Evolutionary conservation across 805 yeast genomes (phyloP).

Genomic region (Candida bentonensis): DNA sequence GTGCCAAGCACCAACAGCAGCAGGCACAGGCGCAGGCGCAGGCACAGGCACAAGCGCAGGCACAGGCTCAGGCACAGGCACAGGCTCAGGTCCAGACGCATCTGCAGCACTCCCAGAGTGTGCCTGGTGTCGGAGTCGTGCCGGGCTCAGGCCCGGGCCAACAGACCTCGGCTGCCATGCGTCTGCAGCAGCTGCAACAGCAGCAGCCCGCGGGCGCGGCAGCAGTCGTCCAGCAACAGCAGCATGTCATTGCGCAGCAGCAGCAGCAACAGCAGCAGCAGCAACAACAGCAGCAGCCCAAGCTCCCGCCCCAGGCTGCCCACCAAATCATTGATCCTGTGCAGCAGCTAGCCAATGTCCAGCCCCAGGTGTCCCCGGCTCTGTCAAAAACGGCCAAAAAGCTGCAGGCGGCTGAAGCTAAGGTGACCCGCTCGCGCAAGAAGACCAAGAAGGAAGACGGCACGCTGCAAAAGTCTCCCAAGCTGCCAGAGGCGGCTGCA

Average conservation of each 20-base stretch:
- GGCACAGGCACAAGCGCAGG: no score
- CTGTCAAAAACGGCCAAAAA: not conserved
- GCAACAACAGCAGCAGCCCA: not conserved
- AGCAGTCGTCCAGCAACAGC: no score
- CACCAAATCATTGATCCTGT: no score
- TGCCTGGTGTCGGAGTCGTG: not conserved
- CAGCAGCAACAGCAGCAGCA: slow-evolving; percentile 2
- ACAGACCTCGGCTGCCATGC: not conserved
- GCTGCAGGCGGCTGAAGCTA: slow-evolving; percentile 1
- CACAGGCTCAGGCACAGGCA: no score
- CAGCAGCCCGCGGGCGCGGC: no score
- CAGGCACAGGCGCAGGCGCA: not conserved
- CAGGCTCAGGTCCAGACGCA: not conserved
- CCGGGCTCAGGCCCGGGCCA: not conserved
- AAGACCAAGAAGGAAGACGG: not conserved
- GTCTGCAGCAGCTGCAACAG: not conserved
- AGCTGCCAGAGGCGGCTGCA: not conserved
- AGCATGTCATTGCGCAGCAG: not conserved
- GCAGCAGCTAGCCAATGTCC: slow-evolving; percentile 5
- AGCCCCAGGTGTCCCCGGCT: not conserved
- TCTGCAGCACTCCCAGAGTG: not conserved
- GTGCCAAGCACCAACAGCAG: not conserved
- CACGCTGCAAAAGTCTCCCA: not conserved
- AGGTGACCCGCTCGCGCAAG: not conserved
- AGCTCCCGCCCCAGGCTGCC: no score